Percentiles rank a stretch among this genome's conserved stretches.
Evolutionary conservation across 108 stramenopile genomes (phyloP).

Genomic region (Cyclostephanos tholiformis): DNA sequence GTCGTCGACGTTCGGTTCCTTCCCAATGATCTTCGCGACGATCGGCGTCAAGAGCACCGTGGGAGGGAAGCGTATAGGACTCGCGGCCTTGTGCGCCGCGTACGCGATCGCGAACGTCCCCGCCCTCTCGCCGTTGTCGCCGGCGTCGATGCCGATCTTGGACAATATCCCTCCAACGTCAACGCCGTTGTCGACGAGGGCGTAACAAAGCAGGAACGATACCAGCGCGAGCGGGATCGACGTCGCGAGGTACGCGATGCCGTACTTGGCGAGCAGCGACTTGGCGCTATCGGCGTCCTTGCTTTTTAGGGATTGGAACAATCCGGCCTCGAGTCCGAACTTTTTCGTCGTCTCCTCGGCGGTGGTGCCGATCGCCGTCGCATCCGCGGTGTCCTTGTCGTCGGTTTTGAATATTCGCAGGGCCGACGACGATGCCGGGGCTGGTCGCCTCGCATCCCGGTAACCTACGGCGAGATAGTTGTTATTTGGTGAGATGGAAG

Average conservation of each 20-base stretch:
- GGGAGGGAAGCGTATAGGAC: slow-evolving; percentile 96
- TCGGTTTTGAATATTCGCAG: slow-evolving; percentile 26
- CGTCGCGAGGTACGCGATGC: slow-evolving; percentile 92
- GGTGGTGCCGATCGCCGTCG: background rate
- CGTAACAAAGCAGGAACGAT: slow-evolving; percentile 88
- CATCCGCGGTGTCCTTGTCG: slow-evolving; percentile 27
- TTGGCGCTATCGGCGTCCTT: slow-evolving; percentile 77
- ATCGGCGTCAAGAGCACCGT: slow-evolving; percentile 94
- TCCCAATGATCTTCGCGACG: slow-evolving; percentile 93
- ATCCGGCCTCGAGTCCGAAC: slow-evolving; percentile 89
- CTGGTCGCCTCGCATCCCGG: background rate
- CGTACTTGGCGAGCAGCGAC: slow-evolving; percentile 86
- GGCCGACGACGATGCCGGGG: background rate
- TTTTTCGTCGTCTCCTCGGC: slow-evolving; percentile 80
- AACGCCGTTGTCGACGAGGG: slow-evolving; percentile 86
- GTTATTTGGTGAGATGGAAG: slow-evolving; percentile 1
- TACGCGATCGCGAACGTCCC: slow-evolving; percentile 96
- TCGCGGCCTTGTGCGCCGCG: slow-evolving; percentile 96
- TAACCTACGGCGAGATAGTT: background rate
- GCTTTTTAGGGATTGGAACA: slow-evolving; percentile 71
- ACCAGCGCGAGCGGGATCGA: slow-evolving; percentile 92
- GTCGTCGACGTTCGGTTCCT: slow-evolving; percentile 45
- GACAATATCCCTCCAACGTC: slow-evolving; percentile 80
- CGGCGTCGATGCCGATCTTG: slow-evolving; percentile 83
- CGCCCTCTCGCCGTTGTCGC: slow-evolving; percentile 71